Conservation (phyloP, 768 basidiomycete species). For the Tulasnella calospora region DNA sequence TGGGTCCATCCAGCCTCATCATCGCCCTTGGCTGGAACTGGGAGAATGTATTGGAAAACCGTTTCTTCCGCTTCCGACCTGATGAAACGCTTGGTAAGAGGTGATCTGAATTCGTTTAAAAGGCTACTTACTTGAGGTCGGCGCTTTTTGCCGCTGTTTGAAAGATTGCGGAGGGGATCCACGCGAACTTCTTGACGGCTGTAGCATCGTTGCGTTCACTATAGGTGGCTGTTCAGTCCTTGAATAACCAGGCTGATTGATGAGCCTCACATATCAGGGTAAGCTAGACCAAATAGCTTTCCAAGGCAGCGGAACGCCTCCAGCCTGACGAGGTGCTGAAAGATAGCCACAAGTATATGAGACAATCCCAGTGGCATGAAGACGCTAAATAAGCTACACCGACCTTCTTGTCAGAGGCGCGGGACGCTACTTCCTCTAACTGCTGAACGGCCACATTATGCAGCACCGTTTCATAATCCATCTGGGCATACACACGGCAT, state of each 20-base stretch:
- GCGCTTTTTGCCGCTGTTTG: conserved; percentile 47
- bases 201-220: conserved; percentile 76
- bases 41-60: conserved; percentile 71
- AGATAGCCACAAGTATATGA: neutral
- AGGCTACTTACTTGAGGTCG: conserved; percentile 53
- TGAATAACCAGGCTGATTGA: neutral
- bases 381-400: conserved; percentile 25
- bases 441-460: conserved; percentile 69
- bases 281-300: conserved; percentile 74
- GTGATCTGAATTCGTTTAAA: neutral
- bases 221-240: conserved; percentile 20
- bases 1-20: conserved; percentile 88
- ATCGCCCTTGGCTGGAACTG: conserved; percentile 55
- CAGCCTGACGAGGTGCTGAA: conserved; percentile 37
- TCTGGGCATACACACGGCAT: conserved; percentile 70
- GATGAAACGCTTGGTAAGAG: conserved; percentile 15
- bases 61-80: conserved; percentile 63
- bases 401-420: conserved; percentile 85
- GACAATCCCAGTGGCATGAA: conserved; percentile 28
- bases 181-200: conserved; percentile 76
- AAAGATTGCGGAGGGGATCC: conserved; percentile 82
- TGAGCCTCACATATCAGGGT: conserved; percentile 75
- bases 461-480: conserved; percentile 87
- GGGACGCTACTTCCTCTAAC: conserved; percentile 58
- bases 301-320: conserved; percentile 77